These are phyloP conservation scores for Adenanthera pavonina DNA, from an alignment of 306 rosid genomes.

Conservation along the genomic window DNA sequence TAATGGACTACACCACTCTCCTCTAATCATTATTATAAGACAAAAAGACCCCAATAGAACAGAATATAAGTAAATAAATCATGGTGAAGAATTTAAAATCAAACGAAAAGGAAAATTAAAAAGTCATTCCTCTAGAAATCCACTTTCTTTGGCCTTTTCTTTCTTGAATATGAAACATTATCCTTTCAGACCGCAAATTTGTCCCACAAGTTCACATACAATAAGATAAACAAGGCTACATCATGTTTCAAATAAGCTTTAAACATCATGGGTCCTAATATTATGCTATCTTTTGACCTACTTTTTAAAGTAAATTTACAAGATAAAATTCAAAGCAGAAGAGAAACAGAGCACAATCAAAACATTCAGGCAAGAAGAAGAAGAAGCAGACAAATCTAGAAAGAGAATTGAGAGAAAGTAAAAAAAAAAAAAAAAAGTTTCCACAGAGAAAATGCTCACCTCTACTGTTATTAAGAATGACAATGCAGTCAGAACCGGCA, in stretches of 20 bases:
- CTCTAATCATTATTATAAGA: background rate
- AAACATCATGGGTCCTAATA: background rate
- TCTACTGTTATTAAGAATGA: slow-evolving; percentile 85
- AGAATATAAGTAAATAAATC: background rate
- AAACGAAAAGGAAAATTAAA: background rate
- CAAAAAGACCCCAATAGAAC: background rate
- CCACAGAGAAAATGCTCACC: slow-evolving; percentile 53
- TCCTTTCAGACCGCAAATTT: background rate
- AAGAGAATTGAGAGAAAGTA: slow-evolving; percentile 29
- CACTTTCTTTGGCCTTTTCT: background rate
- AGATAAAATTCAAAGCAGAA: slow-evolving; percentile 24
- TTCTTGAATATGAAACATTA: background rate
- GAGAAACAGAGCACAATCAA: slow-evolving; percentile 12
- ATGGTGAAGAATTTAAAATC: background rate
- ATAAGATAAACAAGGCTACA: background rate
- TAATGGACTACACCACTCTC: slow-evolving; percentile 8
- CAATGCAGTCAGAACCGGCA: slow-evolving; percentile 78
- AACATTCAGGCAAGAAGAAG: slow-evolving; percentile 25
- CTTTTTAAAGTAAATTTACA: background rate
- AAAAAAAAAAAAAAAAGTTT: background rate
- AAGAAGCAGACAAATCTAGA: slow-evolving; percentile 8
- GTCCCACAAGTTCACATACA: background rate
- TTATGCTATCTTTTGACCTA: background rate
- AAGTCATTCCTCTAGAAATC: background rate
- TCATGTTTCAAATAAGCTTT: background rate